A percentile compares a stretch with the other conserved stretches of the same genome.
These are phyloP conservation scores for Saitozyma sp. DNA, from an alignment of 768 basidiomycete genomes.

Conservation along the genomic window DNA sequence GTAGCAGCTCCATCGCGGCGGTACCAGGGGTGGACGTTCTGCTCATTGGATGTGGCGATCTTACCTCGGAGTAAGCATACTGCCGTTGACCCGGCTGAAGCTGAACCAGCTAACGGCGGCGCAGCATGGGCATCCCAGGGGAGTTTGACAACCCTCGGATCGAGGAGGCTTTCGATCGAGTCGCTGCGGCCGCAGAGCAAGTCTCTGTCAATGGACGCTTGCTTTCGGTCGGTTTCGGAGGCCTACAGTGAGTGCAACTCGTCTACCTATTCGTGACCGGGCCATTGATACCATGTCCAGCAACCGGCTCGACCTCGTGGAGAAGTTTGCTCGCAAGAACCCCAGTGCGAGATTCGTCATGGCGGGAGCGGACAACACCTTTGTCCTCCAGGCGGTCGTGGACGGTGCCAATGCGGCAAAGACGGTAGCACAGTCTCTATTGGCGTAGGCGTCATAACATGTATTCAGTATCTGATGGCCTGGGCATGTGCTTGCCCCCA, in stretches of 20 bases:
- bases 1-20: slow-evolving; percentile 33
- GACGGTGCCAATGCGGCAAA: too few relatives aligned
- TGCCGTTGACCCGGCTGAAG: neutral
- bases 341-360: slow-evolving; percentile 29
- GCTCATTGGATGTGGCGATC: slow-evolving; percentile 30
- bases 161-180: slow-evolving; percentile 18
- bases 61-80: slow-evolving; percentile 32
- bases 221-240: slow-evolving; percentile 33
- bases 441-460: too few relatives aligned
- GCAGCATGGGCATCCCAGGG: slow-evolving; percentile 40
- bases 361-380: slow-evolving; percentile 31
- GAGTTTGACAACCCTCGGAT: slow-evolving; percentile 30
- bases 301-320: slow-evolving; percentile 31
- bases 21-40: slow-evolving; percentile 36
- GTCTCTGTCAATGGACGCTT: slow-evolving; percentile 23
- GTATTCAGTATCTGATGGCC: too few relatives aligned
- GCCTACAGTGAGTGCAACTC: slow-evolving; percentile 28
- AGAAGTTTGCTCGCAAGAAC: slow-evolving; percentile 24
- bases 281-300: slow-evolving; percentile 7
- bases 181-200: slow-evolving; percentile 26
- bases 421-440: too few relatives aligned
- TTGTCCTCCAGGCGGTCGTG: slow-evolving; percentile 19
- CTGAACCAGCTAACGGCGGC: neutral
- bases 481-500: too few relatives aligned
- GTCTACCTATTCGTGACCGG: neutral